phyloP scores from a whole-genome alignment of 164 flowering plant species.

The Sedum album region DNA sequence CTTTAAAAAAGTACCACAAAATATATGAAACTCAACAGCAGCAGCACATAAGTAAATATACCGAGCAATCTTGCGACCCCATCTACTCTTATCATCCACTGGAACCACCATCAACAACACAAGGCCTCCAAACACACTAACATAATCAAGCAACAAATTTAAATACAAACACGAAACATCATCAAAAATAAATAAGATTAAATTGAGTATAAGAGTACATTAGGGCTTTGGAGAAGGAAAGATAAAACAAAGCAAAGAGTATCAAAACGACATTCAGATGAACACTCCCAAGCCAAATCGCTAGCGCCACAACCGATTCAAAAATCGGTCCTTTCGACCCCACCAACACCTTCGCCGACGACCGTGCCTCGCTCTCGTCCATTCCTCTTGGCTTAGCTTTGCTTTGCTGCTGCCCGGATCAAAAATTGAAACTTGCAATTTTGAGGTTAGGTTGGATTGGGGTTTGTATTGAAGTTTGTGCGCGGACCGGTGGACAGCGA shows the following conservation, averaged over 20 bases:
- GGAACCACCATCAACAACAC: conserved; percentile 4
- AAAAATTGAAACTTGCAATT: too few relatives aligned
- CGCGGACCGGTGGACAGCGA: background rate
- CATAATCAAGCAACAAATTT: background rate
- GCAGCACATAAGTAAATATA: background rate
- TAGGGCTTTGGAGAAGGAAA: conserved; percentile 33
- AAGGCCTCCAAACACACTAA: conserved; percentile 4
- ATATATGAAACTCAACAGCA: background rate
- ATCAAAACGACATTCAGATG: conserved; percentile 4
- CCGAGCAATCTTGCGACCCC: conserved; percentile 9
- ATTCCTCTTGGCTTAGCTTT: too few relatives aligned
- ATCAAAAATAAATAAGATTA: background rate
- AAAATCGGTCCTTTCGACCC: background rate
- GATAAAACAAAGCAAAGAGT: background rate
- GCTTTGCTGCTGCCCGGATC: too few relatives aligned
- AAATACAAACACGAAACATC: background rate
- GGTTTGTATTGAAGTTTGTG: background rate
- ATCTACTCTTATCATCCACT: conserved; percentile 4
- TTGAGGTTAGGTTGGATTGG: too few relatives aligned
- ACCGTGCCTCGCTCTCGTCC: too few relatives aligned
- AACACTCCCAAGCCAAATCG: conserved; percentile 2
- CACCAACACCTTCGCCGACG: background rate
- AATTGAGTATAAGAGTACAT: conserved; percentile 22
- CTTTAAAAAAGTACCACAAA: background rate
- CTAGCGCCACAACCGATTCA: background rate